Base-by-base conservation (phyloP, 176 grass and related monocot species). In the Avena insularis region DNA sequence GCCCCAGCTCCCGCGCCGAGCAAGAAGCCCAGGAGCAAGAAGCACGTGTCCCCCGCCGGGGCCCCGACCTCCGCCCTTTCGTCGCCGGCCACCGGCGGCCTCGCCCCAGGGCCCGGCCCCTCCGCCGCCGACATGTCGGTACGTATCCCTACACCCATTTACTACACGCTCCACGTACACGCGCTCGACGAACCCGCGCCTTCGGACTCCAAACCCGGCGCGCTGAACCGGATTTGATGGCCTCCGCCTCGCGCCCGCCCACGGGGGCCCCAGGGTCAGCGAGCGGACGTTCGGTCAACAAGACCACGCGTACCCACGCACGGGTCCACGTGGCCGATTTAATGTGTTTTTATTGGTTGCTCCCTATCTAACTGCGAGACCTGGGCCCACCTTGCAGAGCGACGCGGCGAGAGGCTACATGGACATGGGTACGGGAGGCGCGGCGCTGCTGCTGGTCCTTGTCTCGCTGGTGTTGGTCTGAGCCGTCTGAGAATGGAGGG, bases 101-200 rank as follows among this genome's bases (percentile, higher is more conserved):
- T 81, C 70, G 90, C 86, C 54, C 86, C 83, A 6, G 71, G 82
- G 0, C 90, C 90, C 16, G 82, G 90, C 6, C 90, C 90, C 71
- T 91, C 90, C 86, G 65, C 86, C 82, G 90, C 90, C 82, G 90
- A 91, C 86, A 91, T 91, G 90, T 85, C 84, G 90, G 90, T 91
- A 88, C 90, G 86, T 80, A 33, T 45, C 38, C 47, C n/a, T 49
- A 61, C 46, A 35, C 43, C 55, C 61, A 14, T 61, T 70, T 64
- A 77, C 83, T 19, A n/a, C 49, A 71, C 40, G 6, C 15, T 56
- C 6, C 45, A 51, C 57, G 27, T 23, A 43, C 60, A 35, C 29
- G 71, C 29, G 20, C 6, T 13, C 0, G 0, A 21, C 63, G 12
- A 23, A 33, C 29, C 78, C 4, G 17, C 9, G 59, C 50, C 43